Base-by-base conservation (phyloP, 2,329 filamentous ascomycete genomes). In the Curvularia eragrostidis region DNA sequence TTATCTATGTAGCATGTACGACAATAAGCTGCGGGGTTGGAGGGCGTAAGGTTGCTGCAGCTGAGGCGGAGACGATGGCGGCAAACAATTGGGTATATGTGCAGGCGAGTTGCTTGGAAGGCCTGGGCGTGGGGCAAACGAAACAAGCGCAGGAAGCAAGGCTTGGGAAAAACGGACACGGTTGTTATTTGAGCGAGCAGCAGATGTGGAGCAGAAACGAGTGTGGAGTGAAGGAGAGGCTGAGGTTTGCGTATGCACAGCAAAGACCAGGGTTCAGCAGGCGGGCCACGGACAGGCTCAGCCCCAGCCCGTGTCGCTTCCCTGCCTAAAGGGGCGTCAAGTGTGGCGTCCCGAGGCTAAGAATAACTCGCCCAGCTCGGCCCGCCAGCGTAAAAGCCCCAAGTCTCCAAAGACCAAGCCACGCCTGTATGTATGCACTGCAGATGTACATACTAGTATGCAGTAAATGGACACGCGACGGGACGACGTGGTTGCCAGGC, bases 211-310 rank as follows among this genome's bases (percentile, higher is more conserved):
- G 32, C 38, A 26, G 19, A 59, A 61, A 47, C 58, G 57, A 58
- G 38, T 38, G 44, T 43, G 44, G 54, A 9, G 30, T 48, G 44
- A 51, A 41, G 23, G 52, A 52, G 51, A 64, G 53, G 59, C 56
- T 61, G 58, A 60, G 46, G 52, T 54, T 59, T 62, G 56, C 50
- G 59, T 52, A 62, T 44, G 50, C 53, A 18, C 36, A 28, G 48
- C 34, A 18, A 47, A 34, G 44, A 34, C 48, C 50, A 44, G 48
- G 52, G 48, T 41, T 41, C 44, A 44, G 46, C 34, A 49, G 56
- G 46, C 58, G 42, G 47, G 52, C 52, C 49, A 48, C 52, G 42
- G 19, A 43, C 30, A 34, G 39, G 24, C 44, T 46, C 30, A 49
- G 52, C 44, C 55, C 39, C 50, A 44, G 41, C 41, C 15, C 5